A percentile compares a stretch with the other conserved stretches of the same genome.
These are phyloP conservation scores for Teratosphaeria nubilosa DNA, from an alignment of 2,329 filamentous ascomycete genomes.

Conservation along the genomic window DNA sequence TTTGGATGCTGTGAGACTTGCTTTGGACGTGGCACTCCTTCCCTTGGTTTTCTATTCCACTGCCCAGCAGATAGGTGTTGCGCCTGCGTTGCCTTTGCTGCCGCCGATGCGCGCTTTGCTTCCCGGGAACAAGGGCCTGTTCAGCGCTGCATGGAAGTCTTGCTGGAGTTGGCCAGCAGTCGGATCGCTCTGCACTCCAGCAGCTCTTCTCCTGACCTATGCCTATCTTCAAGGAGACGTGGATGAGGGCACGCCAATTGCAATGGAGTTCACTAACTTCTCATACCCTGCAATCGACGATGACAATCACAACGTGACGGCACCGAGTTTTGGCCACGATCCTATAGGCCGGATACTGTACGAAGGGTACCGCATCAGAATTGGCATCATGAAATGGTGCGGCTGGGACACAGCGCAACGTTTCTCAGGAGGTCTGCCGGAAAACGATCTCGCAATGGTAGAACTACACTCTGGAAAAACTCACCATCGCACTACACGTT, in stretches of 20 bases:
- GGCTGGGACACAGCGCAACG: constrained; percentile 13
- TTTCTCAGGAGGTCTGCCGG: neutral
- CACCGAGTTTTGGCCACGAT: constrained; percentile 12
- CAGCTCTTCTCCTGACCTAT: constrained; percentile 7
- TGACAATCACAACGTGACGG: neutral
- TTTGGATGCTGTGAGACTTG: neutral
- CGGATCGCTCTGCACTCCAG: constrained; percentile 3
- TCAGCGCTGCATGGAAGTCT: constrained; percentile 1
- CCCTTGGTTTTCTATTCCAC: constrained; percentile 17
- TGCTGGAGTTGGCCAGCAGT: neutral
- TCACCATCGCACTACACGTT: constrained; percentile 12
- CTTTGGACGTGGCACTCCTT: constrained; percentile 15
- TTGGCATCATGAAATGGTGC: constrained; percentile 8
- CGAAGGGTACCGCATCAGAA: constrained; percentile 11
- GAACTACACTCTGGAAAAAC: neutral
- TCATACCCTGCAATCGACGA: neutral
- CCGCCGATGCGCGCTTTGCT: constrained; percentile 10
- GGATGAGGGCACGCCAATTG: constrained; percentile 6
- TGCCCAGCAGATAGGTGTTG: constrained; percentile 17
- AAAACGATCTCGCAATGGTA: neutral
- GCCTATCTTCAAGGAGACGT: constrained; percentile 7
- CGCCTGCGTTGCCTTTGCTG: constrained; percentile 13
- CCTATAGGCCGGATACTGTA: constrained; percentile 16
- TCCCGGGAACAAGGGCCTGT: constrained; percentile 9
- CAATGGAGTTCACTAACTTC: constrained; percentile 10